Base-by-base conservation (phyloP, 805 yeast genomes). In the Myxozyma kluyveri region DNA sequence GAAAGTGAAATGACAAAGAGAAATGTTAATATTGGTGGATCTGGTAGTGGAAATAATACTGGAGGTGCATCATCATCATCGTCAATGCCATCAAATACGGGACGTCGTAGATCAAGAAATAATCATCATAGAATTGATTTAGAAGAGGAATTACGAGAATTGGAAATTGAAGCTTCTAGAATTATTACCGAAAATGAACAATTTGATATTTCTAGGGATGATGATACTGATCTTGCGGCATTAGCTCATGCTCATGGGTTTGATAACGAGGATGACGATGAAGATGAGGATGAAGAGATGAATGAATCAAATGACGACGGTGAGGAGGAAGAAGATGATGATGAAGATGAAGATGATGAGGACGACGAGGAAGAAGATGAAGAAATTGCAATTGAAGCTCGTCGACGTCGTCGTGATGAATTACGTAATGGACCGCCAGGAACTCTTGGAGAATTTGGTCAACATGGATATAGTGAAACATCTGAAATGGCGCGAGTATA, bases 321-420 rank as follows among this genome's bases (percentile, higher is more conserved):
- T 3, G 43, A 51, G 31, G 49, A 41, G 22, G 55, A 48, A 14
- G 50, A 46, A 2, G 43, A 50, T 39, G 48, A 43, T 6, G 49
- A 50, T n/a, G 63, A 57, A 14, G 60, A 62, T 26, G 67, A 61
- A 21, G 71, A 65, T 14, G 64, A 61, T 50, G 65, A 57, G 10
- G 69, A 61, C 22, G 67, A 60, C 39, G 64, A 57, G 2, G 67
- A 53, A n/a, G 63, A 50, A 4, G 66, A 56, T n/a, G 57, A 50
- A 4, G 60, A 56, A 17, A 61, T 47, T 4, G 63, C 54, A 10
- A 62, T 43, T 21, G 57, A 49, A 2, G 65, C 32, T 57, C 60
- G 49, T 44, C 70, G 51, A 56, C 60, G 33, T 47, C n/a, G n/a
- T n/a, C 33, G 14, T 14, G 33, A 9, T 29, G 14, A 29, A 9